Conservation (phyloP, 75 land plant genomes). For the Sequoiadendron giganteum region DNA sequence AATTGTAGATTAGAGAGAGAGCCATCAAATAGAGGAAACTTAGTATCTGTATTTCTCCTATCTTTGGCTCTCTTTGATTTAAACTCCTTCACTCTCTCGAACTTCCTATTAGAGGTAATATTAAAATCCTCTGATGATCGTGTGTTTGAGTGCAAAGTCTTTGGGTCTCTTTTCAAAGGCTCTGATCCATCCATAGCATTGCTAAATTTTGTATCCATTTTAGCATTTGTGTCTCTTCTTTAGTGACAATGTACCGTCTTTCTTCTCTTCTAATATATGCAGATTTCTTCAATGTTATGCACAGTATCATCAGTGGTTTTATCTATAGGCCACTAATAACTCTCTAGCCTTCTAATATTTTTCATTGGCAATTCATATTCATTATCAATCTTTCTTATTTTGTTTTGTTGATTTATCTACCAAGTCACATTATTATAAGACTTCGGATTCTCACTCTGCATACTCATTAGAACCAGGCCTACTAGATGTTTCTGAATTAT, state of each 20-base stretch:
- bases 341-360: background rate
- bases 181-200: background rate
- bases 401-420: background rate
- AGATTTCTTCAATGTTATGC: background rate
- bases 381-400: background rate
- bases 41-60: background rate
- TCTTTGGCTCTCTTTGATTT: background rate
- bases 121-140: constrained; percentile 2
- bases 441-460: background rate
- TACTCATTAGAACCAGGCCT: background rate
- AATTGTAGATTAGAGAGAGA: background rate
- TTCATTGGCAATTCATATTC: background rate
- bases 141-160: background rate
- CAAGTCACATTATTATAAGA: background rate
- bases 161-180: constrained; percentile 1
- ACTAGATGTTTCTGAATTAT: background rate
- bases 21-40: constrained; percentile 1
- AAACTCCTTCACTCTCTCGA: background rate
- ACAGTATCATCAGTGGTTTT: background rate
- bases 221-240: background rate
- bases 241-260: background rate
- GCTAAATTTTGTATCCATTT: background rate
- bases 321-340: constrained; percentile 6
- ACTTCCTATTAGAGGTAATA: background rate
- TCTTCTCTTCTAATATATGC: background rate